phyloP scores from a whole-genome alignment of 2,329 filamentous ascomycete genomes.

The Colletotrichum aenigma region DNA sequence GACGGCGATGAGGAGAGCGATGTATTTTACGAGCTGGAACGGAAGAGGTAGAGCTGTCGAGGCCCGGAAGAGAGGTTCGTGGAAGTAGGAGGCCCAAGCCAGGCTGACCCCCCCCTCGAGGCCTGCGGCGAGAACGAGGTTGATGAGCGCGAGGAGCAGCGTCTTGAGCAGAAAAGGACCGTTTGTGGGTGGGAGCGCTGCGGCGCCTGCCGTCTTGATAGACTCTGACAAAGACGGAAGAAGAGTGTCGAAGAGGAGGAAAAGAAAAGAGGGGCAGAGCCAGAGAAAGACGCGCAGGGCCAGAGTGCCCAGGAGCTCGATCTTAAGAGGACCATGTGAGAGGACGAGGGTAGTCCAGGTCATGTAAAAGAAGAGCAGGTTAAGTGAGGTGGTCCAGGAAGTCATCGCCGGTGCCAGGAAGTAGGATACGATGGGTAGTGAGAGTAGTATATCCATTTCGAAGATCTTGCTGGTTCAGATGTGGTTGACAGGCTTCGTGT shows the following conservation, averaged over 20 bases:
- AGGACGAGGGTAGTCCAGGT: slow-evolving; percentile 87
- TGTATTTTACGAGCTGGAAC: slow-evolving; percentile 57
- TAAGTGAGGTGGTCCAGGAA: slow-evolving; percentile 80
- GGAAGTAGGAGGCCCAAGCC: slow-evolving; percentile 35
- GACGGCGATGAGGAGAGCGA: slow-evolving; percentile 44
- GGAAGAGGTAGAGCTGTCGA: slow-evolving; percentile 55
- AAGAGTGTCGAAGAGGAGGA: slow-evolving; percentile 73
- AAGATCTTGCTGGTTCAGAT: not conserved
- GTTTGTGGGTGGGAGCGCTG: slow-evolving; percentile 49
- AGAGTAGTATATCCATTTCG: slow-evolving; percentile 69
- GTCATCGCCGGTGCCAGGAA: slow-evolving; percentile 64
- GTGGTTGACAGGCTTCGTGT: not conserved
- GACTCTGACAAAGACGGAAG: slow-evolving; percentile 71
- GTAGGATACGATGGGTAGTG: slow-evolving; percentile 74
- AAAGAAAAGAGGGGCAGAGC: slow-evolving; percentile 73
- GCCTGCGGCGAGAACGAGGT: slow-evolving; percentile 47
- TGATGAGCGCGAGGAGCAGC: slow-evolving; percentile 47
- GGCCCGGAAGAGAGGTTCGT: slow-evolving; percentile 49
- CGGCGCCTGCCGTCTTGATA: slow-evolving; percentile 69
- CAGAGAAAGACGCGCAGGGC: slow-evolving; percentile 73
- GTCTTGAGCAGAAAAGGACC: slow-evolving; percentile 35
- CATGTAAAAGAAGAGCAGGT: slow-evolving; percentile 87
- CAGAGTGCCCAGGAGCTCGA: slow-evolving; percentile 76
- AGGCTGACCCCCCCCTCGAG: slow-evolving; percentile 47
- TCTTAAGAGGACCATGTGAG: slow-evolving; percentile 73